Conservation (phyloP, 495 filamentous ascomycete species). For the Aspergillus incahuasiensis region DNA sequence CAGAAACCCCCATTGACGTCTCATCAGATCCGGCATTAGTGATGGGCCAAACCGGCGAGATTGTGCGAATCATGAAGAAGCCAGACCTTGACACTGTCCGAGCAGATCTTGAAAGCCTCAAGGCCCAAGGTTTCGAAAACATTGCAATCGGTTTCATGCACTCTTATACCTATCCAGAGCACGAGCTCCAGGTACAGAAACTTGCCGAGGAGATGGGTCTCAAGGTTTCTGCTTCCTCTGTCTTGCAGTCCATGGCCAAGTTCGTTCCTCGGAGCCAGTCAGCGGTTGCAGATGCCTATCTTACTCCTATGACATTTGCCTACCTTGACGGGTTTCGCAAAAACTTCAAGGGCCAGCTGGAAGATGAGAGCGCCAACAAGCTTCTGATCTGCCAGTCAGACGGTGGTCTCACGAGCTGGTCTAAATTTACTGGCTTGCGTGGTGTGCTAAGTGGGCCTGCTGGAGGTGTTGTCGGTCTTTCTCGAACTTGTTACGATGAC, state of each 20-base stretch:
- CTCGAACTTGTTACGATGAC: constrained; percentile 80
- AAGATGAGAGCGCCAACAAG: constrained; percentile 33
- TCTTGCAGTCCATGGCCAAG: constrained; percentile 75
- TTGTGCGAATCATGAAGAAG: constrained; percentile 33
- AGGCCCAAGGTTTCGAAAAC: constrained; percentile 32
- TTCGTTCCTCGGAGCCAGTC: constrained; percentile 69
- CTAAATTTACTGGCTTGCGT: constrained; percentile 43
- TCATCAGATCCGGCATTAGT: constrained; percentile 20
- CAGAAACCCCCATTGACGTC: constrained; percentile 46
- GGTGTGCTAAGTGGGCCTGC: constrained; percentile 51
- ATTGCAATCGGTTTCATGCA: constrained; percentile 43
- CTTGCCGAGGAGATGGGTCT: constrained; percentile 38
- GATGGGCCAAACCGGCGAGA: constrained; percentile 36
- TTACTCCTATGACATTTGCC: constrained; percentile 83
- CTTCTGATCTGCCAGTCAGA: constrained; percentile 44
- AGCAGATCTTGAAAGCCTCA: constrained; percentile 27
- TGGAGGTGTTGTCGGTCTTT: constrained; percentile 75
- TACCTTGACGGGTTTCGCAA: constrained; percentile 76
- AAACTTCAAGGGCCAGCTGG: constrained; percentile 42
- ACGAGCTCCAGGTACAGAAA: constrained; percentile 36
- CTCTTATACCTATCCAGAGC: constrained; percentile 42
- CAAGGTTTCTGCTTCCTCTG: constrained; percentile 43
- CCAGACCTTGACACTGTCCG: constrained; percentile 22
- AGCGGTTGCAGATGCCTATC: constrained; percentile 84
- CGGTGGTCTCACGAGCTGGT: constrained; percentile 42